Evolutionary conservation across 371 early-diverging fungal genomes (phyloP).

Genomic region (Mucor velutinosus): DNA sequence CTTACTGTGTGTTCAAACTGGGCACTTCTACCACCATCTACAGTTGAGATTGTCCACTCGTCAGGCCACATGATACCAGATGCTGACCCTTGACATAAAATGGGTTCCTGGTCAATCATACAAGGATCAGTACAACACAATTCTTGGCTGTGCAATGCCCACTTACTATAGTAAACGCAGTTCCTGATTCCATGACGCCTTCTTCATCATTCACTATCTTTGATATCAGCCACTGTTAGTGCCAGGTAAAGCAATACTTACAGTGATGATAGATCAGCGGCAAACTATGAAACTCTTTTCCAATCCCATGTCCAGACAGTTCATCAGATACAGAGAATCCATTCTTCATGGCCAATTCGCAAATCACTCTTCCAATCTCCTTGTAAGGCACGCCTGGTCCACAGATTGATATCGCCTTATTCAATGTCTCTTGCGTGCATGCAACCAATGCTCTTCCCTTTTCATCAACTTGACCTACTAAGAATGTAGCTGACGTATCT

Average conservation of each 20-base stretch:
- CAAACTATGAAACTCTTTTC: conserved; percentile 66
- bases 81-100: conserved; percentile 79
- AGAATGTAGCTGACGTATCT: conserved; percentile 84
- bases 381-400: conserved; percentile 76
- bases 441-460: conserved; percentile 64
- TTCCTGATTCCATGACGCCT: conserved; percentile 72
- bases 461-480: conserved; percentile 81
- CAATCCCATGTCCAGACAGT: conserved; percentile 91
- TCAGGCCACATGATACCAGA: conserved; percentile 82
- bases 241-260: conserved; percentile 14
- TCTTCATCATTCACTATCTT: conserved; percentile 57
- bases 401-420: conserved; percentile 74
- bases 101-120: conserved; percentile 58
- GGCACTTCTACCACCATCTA: conserved; percentile 85
- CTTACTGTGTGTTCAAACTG: conserved; percentile 69
- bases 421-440: conserved; percentile 72
- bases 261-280: conserved; percentile 68
- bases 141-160: neutral
- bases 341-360: conserved; percentile 51
- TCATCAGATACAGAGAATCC: conserved; percentile 74
- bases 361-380: conserved; percentile 75
- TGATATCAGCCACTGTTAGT: neutral
- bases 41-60: conserved; percentile 84
- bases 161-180: conserved; percentile 80
- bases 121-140: neutral